Evolutionary conservation across 169 alveolate genomes (phyloP).

Genomic region (Eimeria sp.): DNA sequence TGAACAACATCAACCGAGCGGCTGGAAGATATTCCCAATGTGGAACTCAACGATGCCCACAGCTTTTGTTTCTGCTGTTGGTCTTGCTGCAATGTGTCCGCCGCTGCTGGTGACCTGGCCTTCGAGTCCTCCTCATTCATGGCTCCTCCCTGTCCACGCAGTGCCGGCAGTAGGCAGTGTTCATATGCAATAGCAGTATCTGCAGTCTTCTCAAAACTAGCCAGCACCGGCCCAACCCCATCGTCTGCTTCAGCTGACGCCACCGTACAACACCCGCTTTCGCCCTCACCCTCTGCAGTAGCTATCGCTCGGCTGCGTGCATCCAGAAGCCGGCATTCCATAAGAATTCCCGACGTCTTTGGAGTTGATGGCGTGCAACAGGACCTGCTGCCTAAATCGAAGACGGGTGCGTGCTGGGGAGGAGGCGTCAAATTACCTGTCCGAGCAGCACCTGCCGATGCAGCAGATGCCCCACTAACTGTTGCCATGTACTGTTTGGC

Average conservation of each 20-base stretch:
- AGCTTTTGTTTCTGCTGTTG: slow-evolving; percentile 39
- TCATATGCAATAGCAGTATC: slow-evolving; percentile 16
- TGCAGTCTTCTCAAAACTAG: not conserved
- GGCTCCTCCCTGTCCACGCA: not conserved
- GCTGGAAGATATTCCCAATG: slow-evolving; percentile 8
- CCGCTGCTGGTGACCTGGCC: not conserved
- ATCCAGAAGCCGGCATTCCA: not conserved
- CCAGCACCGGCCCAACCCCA: not conserved
- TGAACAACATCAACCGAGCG: slow-evolving; percentile 53
- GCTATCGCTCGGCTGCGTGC: not conserved
- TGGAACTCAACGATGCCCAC: slow-evolving; percentile 16
- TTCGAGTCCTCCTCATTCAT: not conserved
- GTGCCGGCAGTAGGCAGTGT: not conserved
- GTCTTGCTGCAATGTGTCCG: not conserved
- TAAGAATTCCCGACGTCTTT: not conserved
- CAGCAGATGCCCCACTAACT: not conserved
- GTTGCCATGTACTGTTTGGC: slow-evolving; percentile 11
- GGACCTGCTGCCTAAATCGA: not conserved
- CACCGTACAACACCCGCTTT: not conserved
- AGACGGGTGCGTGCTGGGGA: not conserved
- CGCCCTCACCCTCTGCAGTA: not conserved
- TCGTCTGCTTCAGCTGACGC: not conserved
- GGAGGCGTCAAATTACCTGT: not conserved
- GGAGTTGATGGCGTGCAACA: not conserved
- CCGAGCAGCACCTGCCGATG: not conserved